phyloP scores from a whole-genome alignment of 192 early-diverging fungal genomes.

The Linnemannia schmuckeri region DNA sequence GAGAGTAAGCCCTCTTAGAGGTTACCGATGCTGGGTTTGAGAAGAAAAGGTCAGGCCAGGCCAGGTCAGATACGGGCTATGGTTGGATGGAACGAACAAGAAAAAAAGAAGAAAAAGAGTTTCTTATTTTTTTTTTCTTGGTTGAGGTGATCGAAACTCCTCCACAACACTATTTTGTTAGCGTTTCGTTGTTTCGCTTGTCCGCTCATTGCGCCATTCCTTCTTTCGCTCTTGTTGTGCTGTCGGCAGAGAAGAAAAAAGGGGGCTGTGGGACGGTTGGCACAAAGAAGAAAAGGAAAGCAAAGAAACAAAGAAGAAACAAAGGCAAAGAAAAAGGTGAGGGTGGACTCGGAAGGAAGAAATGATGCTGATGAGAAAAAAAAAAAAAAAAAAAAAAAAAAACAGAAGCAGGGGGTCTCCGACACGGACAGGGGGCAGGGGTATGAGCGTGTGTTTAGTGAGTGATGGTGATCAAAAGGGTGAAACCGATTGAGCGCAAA shows the following conservation, averaged over 20 bases:
- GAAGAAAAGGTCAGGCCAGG: neutral
- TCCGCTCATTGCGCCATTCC: neutral
- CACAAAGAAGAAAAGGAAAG: neutral
- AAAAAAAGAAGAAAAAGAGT: neutral
- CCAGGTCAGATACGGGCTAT: neutral
- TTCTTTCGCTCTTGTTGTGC: neutral
- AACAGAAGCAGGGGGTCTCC: too few species aligned
- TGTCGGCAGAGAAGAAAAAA: neutral
- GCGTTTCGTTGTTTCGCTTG: neutral
- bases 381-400: too few species aligned
- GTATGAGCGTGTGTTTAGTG: too few species aligned
- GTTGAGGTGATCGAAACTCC: neutral
- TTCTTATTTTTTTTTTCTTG: neutral
- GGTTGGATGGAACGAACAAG: neutral
- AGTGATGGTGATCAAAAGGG: neutral
- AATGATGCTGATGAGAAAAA: too few species aligned
- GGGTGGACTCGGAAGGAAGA: too few species aligned
- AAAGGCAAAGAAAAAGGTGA: neutral
- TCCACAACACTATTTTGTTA: slow-evolving; percentile 3
- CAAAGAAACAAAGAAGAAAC: neutral
- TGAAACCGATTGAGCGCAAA: neutral
- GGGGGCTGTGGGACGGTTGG: neutral
- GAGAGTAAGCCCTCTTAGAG: neutral
- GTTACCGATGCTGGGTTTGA: slow-evolving; percentile 2
- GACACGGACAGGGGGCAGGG: too few species aligned